These are phyloP conservation scores for Thalassiosira mediterranea DNA, from an alignment of 352 stramenopile genomes.

Conservation along the genomic window DNA sequence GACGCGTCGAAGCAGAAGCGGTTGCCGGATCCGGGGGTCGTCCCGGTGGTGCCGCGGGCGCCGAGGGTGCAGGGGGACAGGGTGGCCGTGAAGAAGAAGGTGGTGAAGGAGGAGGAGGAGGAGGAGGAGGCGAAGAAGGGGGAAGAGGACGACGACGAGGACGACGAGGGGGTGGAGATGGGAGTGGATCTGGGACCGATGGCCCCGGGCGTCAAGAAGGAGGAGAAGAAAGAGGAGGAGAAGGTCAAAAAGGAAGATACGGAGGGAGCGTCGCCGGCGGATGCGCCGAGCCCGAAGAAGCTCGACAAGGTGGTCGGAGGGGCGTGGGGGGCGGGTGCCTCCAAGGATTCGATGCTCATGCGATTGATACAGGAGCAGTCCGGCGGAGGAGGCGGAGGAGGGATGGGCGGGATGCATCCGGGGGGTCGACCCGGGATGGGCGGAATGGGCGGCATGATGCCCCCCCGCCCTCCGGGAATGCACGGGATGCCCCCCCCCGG, in stretches of 20 bases:
- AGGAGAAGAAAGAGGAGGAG: not conserved
- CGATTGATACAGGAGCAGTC: slow-evolving; percentile 75
- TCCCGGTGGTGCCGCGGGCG: slow-evolving; percentile 62
- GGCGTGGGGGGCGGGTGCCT: slow-evolving; percentile 71
- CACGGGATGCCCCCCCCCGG: no score
- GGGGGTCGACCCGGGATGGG: slow-evolving; percentile 11
- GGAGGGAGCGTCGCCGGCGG: not conserved
- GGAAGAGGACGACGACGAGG: slow-evolving; percentile 32
- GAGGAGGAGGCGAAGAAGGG: slow-evolving; percentile 7
- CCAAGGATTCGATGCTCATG: slow-evolving; percentile 62
- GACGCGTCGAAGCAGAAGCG: slow-evolving; percentile 73
- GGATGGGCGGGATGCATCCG: not conserved
- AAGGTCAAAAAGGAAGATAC: not conserved
- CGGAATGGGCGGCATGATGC: no score
- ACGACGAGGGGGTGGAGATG: slow-evolving; percentile 25
- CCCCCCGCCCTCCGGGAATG: no score
- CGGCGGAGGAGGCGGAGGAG: slow-evolving; percentile 1
- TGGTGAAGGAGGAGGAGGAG: slow-evolving; percentile 33
- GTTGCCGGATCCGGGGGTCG: slow-evolving; percentile 70
- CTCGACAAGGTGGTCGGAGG: slow-evolving; percentile 55
- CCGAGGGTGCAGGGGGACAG: slow-evolving; percentile 62
- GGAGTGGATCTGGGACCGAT: slow-evolving; percentile 31
- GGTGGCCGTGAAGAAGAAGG: slow-evolving; percentile 56
- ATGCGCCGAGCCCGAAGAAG: slow-evolving; percentile 5
- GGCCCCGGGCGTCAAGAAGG: not conserved